These are phyloP conservation scores for Venturiaceae sp. DNA, from an alignment of 2,329 filamentous ascomycete genomes.

Conservation along the genomic window DNA sequence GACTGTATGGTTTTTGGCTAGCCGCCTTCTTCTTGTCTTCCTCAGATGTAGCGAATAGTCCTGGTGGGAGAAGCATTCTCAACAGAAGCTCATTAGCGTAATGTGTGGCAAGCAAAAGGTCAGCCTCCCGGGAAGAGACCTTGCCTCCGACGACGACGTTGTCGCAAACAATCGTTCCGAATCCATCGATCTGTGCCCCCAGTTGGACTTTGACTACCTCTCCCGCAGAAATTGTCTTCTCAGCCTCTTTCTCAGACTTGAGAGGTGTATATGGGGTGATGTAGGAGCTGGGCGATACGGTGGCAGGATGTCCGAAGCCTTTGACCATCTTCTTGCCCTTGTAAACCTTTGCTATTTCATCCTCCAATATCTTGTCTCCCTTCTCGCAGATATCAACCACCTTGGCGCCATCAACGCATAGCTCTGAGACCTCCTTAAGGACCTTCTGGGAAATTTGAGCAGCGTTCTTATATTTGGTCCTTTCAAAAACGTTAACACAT, in stretches of 20 bases:
- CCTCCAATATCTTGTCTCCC: conserved; percentile 89
- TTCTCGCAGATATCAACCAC: conserved; percentile 84
- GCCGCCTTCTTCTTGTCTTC: conserved; percentile 89
- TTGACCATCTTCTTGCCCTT: conserved; percentile 96
- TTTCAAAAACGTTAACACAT: too few species aligned
- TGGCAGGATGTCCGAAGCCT: conserved; percentile 90
- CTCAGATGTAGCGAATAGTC: conserved; percentile 68
- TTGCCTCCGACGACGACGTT: conserved; percentile 67
- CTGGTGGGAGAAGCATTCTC: conserved; percentile 84
- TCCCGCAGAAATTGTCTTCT: conserved; percentile 65
- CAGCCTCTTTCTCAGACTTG: conserved; percentile 70
- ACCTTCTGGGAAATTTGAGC: conserved; percentile 94
- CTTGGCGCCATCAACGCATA: conserved; percentile 62
- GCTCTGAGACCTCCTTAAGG: conserved; percentile 62
- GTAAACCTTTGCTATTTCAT: conserved; percentile 92
- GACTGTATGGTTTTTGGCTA: conserved; percentile 70
- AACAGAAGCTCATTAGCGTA: conserved; percentile 94
- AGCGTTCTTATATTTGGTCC: conserved; percentile 96
- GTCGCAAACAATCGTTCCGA: conserved; percentile 92
- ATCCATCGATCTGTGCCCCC: conserved; percentile 97
- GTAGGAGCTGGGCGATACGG: conserved; percentile 86
- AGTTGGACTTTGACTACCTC: conserved; percentile 97
- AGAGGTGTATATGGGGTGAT: conserved; percentile 96
- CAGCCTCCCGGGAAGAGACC: conserved; percentile 68
- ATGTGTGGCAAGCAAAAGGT: conserved; percentile 82